phyloP scores from a whole-genome alignment of 2,329 filamentous ascomycete species.

The Nannizzia gypsea region DNA sequence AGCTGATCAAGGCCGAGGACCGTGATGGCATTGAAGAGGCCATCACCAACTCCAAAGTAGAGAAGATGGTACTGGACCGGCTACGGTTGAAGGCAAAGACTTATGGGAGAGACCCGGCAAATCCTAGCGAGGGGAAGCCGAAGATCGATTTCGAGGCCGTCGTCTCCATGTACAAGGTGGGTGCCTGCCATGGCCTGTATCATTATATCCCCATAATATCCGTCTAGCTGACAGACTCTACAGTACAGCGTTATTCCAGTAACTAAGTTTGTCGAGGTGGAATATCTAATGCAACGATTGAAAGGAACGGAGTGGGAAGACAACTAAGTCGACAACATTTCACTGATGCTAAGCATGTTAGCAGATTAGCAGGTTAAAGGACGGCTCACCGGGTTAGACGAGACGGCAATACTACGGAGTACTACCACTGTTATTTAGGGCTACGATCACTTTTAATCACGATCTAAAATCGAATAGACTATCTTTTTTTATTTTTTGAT shows the following conservation, averaged over 20 bases:
- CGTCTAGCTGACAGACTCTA: conserved; percentile 10
- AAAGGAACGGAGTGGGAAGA: conserved; percentile 41
- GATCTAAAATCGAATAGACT: background rate
- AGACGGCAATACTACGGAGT: background rate
- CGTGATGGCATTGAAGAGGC: conserved; percentile 70
- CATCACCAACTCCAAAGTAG: conserved; percentile 81
- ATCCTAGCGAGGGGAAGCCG: conserved; percentile 33
- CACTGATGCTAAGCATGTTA: too few species aligned
- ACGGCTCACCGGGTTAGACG: background rate
- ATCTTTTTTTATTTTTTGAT: background rate
- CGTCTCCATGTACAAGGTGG: conserved; percentile 66
- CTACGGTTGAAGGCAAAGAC: conserved; percentile 80
- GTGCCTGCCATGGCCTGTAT: conserved; percentile 14
- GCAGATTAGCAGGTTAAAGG: background rate
- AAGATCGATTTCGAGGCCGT: conserved; percentile 93
- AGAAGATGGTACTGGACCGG: conserved; percentile 81
- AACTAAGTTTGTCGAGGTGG: conserved; percentile 97
- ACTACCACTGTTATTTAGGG: background rate
- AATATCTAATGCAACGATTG: conserved; percentile 92
- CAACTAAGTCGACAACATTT: conserved; percentile 29
- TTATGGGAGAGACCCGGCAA: conserved; percentile 80
- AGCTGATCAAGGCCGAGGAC: conserved; percentile 70
- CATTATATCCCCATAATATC: background rate
- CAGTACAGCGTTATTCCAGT: conserved; percentile 76
- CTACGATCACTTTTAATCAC: background rate